Evolutionary conservation across 306 rosid species (phyloP).

Genomic region (Crataegus laevigata): DNA sequence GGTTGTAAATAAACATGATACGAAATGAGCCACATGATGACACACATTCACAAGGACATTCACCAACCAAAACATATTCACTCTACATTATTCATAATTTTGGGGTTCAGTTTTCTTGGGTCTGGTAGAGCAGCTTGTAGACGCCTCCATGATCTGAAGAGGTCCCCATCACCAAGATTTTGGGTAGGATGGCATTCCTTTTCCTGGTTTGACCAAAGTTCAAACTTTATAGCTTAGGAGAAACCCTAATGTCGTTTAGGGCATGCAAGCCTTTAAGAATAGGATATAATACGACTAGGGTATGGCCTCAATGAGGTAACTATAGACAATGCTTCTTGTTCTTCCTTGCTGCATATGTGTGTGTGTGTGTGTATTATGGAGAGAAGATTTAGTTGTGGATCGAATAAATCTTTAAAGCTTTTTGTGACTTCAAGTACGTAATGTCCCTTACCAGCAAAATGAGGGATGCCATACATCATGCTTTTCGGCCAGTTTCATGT

Average conservation of each 20-base stretch:
- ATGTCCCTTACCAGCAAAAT: conserved; percentile 43
- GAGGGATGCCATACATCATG: conserved; percentile 24
- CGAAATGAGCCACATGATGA: not conserved
- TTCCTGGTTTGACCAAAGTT: conserved; percentile 32
- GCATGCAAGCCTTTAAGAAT: not conserved
- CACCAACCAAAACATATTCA: not conserved
- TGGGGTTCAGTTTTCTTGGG: not conserved
- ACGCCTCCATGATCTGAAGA: not conserved
- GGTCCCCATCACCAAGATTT: conserved; percentile 37
- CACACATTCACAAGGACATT: not conserved
- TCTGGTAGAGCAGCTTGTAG: not conserved
- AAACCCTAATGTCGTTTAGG: conserved; percentile 24
- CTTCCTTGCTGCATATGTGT: not conserved
- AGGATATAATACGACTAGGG: not conserved
- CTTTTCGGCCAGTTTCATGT: conserved; percentile 12
- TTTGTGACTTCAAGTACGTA: conserved; percentile 37
- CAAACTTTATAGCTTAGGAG: conserved; percentile 14
- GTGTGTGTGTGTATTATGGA: no score
- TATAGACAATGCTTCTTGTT: conserved; percentile 17
- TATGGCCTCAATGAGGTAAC: conserved; percentile 2
- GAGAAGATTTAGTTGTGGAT: conserved; percentile 31
- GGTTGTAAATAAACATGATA: not conserved
- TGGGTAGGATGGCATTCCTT: conserved; percentile 28
- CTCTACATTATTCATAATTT: not conserved
- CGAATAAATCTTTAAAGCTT: conserved; percentile 44